phyloP scores from a whole-genome alignment of 345 rosid genomes.

The Eucalyptus erythrocorys region DNA sequence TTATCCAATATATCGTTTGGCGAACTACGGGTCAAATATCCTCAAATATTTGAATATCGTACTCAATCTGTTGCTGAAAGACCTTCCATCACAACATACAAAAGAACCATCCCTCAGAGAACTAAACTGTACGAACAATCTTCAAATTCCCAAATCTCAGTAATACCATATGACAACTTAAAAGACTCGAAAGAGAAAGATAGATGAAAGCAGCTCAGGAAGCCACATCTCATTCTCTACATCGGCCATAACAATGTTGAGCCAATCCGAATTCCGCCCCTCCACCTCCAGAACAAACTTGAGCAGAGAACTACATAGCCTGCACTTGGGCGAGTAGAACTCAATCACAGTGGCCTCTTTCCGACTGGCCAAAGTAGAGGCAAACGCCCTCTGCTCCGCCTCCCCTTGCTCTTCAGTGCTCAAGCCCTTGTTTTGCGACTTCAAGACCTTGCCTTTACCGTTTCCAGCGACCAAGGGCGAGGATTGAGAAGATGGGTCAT shows the following conservation, averaged over 20 bases:
- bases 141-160: neutral
- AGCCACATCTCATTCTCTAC: constrained; percentile 91
- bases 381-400: constrained; percentile 79
- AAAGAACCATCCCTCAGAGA: neutral
- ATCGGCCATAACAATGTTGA: constrained; percentile 76
- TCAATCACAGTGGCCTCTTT: constrained; percentile 74
- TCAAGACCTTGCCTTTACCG: constrained; percentile 1
- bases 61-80: neutral
- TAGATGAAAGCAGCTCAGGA: constrained; percentile 55
- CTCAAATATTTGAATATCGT: neutral
- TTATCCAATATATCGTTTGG: no score
- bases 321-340: constrained; percentile 88
- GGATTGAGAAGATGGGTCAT: constrained; percentile 8
- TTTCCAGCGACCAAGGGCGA: neutral
- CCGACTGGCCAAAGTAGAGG: constrained; percentile 55
- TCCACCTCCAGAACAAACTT: constrained; percentile 59
- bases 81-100: neutral
- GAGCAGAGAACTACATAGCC: constrained; percentile 66
- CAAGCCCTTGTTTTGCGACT: neutral
- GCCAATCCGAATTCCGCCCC: constrained; percentile 64
- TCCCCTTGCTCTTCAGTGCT: constrained; percentile 61
- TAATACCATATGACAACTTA: neutral
- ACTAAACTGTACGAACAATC: neutral
- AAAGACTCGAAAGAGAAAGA: neutral
- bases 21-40: no score